These are phyloP conservation scores for Amanita pallidorosea DNA, from an alignment of 768 basidiomycete genomes.

Conservation along the genomic window DNA sequence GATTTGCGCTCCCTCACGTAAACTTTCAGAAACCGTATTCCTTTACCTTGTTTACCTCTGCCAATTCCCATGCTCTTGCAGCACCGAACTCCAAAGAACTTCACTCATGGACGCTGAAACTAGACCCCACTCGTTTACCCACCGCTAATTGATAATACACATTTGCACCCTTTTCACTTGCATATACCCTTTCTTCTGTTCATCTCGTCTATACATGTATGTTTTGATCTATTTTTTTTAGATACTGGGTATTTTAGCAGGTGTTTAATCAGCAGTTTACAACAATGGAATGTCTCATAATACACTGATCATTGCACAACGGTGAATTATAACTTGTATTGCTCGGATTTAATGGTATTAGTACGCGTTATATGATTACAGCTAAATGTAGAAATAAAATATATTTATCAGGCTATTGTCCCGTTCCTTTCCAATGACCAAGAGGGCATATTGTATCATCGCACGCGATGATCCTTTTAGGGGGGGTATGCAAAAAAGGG, in stretches of 20 bases:
- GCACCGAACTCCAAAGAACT: slow-evolving; percentile 77
- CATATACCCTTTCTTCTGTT: not conserved
- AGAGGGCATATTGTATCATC: slow-evolving; percentile 7
- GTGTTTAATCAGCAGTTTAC: not conserved
- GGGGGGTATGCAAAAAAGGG: not conserved
- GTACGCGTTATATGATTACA: not conserved
- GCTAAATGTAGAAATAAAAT: not conserved
- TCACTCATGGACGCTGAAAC: slow-evolving; percentile 72
- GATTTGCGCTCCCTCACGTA: slow-evolving; percentile 6
- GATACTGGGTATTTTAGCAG: not conserved
- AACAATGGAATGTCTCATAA: not conserved
- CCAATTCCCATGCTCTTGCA: slow-evolving; percentile 85
- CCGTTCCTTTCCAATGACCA: slow-evolving; percentile 4
- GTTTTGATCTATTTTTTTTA: not conserved
- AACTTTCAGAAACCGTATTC: slow-evolving; percentile 61
- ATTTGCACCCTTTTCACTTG: not conserved
- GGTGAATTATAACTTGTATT: not conserved
- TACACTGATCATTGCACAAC: not conserved
- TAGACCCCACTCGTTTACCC: slow-evolving; percentile 70
- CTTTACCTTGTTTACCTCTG: slow-evolving; percentile 86
- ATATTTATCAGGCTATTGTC: not conserved
- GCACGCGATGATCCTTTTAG: not conserved
- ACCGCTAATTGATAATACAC: slow-evolving; percentile 16
- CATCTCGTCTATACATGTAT: slow-evolving; percentile 1
- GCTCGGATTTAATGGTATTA: not conserved